phyloP scores from a whole-genome alignment of 2,329 filamentous ascomycete genomes.

The Trichothecium roseum region DNA sequence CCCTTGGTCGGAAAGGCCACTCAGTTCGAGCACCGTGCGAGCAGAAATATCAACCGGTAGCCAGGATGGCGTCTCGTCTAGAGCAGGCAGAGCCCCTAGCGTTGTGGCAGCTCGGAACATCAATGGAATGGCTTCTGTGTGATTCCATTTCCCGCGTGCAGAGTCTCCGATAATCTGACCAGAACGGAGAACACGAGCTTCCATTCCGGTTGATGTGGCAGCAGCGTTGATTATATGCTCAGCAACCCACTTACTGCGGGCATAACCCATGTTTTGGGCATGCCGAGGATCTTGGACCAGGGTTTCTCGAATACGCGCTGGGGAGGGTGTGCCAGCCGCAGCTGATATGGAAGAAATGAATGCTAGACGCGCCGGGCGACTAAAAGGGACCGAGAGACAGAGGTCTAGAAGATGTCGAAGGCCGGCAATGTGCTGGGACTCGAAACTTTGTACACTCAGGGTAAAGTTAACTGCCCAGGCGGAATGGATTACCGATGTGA shows the following conservation, averaged over 20 bases:
- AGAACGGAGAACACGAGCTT: slow-evolving; percentile 24
- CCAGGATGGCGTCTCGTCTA: slow-evolving; percentile 28
- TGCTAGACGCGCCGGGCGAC: slow-evolving; percentile 24
- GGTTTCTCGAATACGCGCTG: slow-evolving; percentile 23
- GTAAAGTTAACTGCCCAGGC: slow-evolving; percentile 49
- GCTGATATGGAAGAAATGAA: slow-evolving; percentile 42
- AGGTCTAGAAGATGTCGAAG: slow-evolving; percentile 33
- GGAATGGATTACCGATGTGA: slow-evolving; percentile 36
- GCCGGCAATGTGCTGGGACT: slow-evolving; percentile 31
- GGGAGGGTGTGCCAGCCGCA: slow-evolving; percentile 25
- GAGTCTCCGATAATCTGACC: slow-evolving; percentile 39
- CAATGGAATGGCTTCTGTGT: slow-evolving; percentile 36
- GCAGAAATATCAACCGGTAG: slow-evolving; percentile 27
- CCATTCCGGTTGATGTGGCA: slow-evolving; percentile 16
- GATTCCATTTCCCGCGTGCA: slow-evolving; percentile 34
- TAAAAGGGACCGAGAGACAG: slow-evolving; percentile 20
- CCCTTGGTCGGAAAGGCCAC: slow-evolving; percentile 8
- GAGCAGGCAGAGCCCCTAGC: slow-evolving; percentile 31
- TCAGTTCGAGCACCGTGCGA: slow-evolving; percentile 20
- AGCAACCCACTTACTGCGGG: slow-evolving; percentile 35
- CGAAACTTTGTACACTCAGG: slow-evolving; percentile 35
- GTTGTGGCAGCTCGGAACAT: slow-evolving; percentile 36
- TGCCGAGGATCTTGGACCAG: slow-evolving; percentile 21
- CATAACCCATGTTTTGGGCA: slow-evolving; percentile 41
- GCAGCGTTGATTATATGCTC: slow-evolving; percentile 30